These are phyloP conservation scores for Paramyrothecium sp. DNA, from an alignment of 2,329 filamentous ascomycete genomes.

Conservation along the genomic window DNA sequence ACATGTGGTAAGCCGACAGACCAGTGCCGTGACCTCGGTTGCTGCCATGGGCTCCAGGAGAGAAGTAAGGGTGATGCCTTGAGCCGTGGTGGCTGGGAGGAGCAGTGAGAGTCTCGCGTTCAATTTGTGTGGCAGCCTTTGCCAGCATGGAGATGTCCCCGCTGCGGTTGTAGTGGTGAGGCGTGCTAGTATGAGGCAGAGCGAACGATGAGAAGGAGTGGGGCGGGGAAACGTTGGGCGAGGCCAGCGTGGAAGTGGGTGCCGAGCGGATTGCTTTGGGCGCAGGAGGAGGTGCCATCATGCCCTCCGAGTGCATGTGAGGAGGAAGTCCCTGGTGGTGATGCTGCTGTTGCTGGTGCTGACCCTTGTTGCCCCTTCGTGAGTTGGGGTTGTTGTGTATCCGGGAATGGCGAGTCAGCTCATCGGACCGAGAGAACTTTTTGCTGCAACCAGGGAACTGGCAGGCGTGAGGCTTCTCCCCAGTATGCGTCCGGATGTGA, in stretches of 20 bases:
- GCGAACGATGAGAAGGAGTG: conserved; percentile 79
- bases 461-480: conserved; percentile 97
- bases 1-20: conserved; percentile 91
- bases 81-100: conserved; percentile 41
- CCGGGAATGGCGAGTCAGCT: conserved; percentile 92
- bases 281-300: conserved; percentile 75
- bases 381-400: conserved; percentile 99
- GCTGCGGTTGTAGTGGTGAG: conserved; percentile 49
- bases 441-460: conserved; percentile 95
- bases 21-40: conserved; percentile 68
- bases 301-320: conserved; percentile 53
- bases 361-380: conserved; percentile 81
- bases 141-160: conserved; percentile 59
- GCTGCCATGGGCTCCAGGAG: conserved; percentile 43
- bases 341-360: conserved; percentile 38
- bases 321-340: conserved; percentile 36
- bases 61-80: conserved; percentile 55
- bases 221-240: conserved; percentile 94
- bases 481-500: conserved; percentile 96
- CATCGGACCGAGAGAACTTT: conserved; percentile 93
- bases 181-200: conserved; percentile 38
- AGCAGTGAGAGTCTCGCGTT: conserved; percentile 51
- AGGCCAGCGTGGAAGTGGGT: conserved; percentile 79
- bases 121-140: conserved; percentile 60
- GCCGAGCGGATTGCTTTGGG: conserved; percentile 85